Conservation (phyloP, 1,284 basidiomycete genomes). For the Stereum hirsutum region DNA sequence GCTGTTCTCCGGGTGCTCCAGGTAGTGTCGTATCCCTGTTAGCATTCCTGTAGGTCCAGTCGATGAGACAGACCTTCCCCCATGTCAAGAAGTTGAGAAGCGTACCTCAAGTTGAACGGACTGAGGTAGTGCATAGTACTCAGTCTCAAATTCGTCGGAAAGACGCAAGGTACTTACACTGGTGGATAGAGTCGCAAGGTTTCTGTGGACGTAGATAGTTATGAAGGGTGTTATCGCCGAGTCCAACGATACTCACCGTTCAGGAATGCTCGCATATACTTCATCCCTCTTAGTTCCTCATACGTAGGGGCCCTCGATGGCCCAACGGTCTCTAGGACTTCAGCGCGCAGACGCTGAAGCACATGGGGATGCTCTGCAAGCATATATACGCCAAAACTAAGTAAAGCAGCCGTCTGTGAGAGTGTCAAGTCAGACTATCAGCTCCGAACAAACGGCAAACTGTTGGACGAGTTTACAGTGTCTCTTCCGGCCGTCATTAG, state of each 20-base stretch:
- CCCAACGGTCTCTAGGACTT: conserved; percentile 37
- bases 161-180: conserved; percentile 18
- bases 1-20: conserved; percentile 10
- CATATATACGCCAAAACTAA: conserved; percentile 46
- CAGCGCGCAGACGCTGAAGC: conserved; percentile 37
- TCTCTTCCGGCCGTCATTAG: conserved; percentile 36
- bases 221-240: too few species aligned
- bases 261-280: conserved; percentile 48
- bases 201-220: too few species aligned
- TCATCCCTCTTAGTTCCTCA: conserved; percentile 48
- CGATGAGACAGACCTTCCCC: conserved; percentile 2
- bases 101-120: conserved; percentile 12
- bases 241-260: conserved; percentile 31
- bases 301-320: conserved; percentile 38
- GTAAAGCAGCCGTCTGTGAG: conserved; percentile 40
- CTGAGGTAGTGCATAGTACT: too few species aligned
- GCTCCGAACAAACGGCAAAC: neutral
- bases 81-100: conserved; percentile 4
- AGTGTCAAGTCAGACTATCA: neutral
- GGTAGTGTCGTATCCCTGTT: too few species aligned
- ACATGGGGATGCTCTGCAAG: conserved; percentile 41
- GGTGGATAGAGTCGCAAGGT: conserved; percentile 34
- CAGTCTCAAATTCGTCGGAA: conserved; percentile 14
- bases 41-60: too few species aligned
- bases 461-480: conserved; percentile 20